phyloP scores from a whole-genome alignment of 2,329 filamentous ascomycete species.

The Colletotrichum acutatum region DNA sequence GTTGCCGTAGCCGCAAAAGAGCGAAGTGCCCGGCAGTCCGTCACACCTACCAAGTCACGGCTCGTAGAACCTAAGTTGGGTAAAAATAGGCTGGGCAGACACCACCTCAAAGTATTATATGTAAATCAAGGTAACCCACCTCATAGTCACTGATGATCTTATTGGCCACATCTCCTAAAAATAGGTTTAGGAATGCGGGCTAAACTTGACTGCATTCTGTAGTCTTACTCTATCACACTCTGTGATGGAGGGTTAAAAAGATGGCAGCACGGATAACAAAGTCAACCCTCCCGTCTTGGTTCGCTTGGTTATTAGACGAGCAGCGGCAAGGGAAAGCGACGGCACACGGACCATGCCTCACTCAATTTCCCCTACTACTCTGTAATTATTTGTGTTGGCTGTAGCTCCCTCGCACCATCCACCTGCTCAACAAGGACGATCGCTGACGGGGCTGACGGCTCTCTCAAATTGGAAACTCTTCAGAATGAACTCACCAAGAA shows the following conservation, averaged over 20 bases:
- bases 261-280: neutral
- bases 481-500: neutral
- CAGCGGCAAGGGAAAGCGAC: neutral
- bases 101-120: too few species aligned
- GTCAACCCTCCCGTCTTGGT: neutral
- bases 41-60: neutral
- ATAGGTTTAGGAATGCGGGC: neutral
- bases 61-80: neutral
- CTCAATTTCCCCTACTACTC: neutral
- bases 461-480: neutral
- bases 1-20: neutral
- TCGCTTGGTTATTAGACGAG: neutral
- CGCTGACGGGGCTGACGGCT: slow-evolving; percentile 11
- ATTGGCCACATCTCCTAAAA: neutral
- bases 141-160: neutral
- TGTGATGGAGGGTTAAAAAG: neutral
- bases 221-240: neutral
- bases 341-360: slow-evolving; percentile 19
- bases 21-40: neutral
- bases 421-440: slow-evolving; percentile 17
- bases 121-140: neutral
- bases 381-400: neutral
- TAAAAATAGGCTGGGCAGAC: slow-evolving; percentile 6
- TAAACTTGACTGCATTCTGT: slow-evolving; percentile 1
- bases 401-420: neutral